Evolutionary conservation across 192 early-diverging fungal genomes (phyloP).

Genomic region (Gigaspora rosea): DNA sequence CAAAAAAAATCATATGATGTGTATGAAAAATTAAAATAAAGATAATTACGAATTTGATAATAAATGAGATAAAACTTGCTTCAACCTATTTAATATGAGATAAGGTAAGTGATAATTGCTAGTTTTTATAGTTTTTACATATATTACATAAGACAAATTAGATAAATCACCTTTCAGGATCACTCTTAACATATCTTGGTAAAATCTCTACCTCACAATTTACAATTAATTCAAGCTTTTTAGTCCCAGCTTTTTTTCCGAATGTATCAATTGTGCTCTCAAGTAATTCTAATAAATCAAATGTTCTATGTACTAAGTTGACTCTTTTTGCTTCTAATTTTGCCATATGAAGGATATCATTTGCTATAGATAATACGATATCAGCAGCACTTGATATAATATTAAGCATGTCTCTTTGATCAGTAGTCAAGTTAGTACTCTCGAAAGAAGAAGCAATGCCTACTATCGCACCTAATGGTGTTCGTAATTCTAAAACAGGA

Average conservation of each 20-base stretch:
- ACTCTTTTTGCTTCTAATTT: conserved; percentile 46
- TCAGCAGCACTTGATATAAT: conserved; percentile 48
- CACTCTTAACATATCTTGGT: conserved; percentile 38
- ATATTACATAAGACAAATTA: neutral
- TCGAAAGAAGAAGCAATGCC: conserved; percentile 46
- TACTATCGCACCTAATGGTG: conserved; percentile 46
- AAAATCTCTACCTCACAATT: conserved; percentile 44
- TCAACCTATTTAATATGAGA: conserved; percentile 28
- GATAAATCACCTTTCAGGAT: conserved; percentile 31
- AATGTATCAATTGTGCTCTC: conserved; percentile 46
- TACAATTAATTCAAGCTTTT: conserved; percentile 48
- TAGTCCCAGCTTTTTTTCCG: conserved; percentile 40
- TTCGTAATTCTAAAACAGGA: conserved; percentile 24
- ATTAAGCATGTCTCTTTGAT: conserved; percentile 48
- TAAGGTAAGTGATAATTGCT: neutral
- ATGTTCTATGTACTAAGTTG: conserved; percentile 47
- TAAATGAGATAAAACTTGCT: conserved; percentile 52
- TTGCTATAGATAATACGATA: conserved; percentile 42
- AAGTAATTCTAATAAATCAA: conserved; percentile 45
- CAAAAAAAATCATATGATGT: neutral
- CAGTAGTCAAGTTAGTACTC: conserved; percentile 40
- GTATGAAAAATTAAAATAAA: too few species aligned
- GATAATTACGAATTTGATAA: conserved; percentile 48
- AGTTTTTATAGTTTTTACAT: neutral
- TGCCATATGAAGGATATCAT: conserved; percentile 44